Evolutionary conservation across 2,329 filamentous ascomycete genomes (phyloP).

Genomic region (Cercospora berteroae): DNA sequence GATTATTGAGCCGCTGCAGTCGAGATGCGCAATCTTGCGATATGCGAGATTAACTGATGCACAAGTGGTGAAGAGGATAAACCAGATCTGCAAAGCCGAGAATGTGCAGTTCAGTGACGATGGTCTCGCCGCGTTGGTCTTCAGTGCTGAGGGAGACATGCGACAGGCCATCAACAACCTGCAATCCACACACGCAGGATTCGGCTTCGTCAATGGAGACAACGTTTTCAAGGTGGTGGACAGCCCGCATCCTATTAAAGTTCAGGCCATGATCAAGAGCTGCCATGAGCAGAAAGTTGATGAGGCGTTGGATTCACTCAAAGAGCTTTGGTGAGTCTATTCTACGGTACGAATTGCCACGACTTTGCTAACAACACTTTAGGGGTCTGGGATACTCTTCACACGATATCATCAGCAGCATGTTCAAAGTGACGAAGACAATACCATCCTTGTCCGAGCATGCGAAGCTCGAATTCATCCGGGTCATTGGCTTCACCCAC

Average conservation of each 20-base stretch:
- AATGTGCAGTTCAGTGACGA: constrained; percentile 89
- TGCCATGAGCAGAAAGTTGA: constrained; percentile 93
- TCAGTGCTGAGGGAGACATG: constrained; percentile 98
- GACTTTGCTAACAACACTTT: constrained; percentile 15
- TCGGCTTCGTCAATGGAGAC: constrained; percentile 94
- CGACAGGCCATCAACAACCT: constrained; percentile 98
- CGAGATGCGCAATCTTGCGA: constrained; percentile 89
- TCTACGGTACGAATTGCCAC: not conserved
- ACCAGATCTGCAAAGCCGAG: constrained; percentile 92
- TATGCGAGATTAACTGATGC: constrained; percentile 90
- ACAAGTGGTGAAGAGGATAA: constrained; percentile 83
- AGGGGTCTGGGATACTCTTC: constrained; percentile 88
- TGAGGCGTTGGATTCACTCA: constrained; percentile 76
- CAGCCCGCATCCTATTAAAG: constrained; percentile 94
- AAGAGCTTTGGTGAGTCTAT: constrained; percentile 72
- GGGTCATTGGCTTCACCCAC: constrained; percentile 95
- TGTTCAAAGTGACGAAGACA: constrained; percentile 98
- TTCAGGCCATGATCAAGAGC: constrained; percentile 97
- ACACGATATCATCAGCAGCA: constrained; percentile 97
- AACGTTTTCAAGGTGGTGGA: constrained; percentile 98
- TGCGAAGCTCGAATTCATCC: constrained; percentile 90
- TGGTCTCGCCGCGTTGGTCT: constrained; percentile 91
- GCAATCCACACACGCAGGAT: constrained; percentile 88
- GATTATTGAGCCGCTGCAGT: constrained; percentile 98
- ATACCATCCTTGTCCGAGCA: constrained; percentile 90